Evolutionary conservation across 768 basidiomycete genomes (phyloP).

Genomic region (Calvatia gigantea): DNA sequence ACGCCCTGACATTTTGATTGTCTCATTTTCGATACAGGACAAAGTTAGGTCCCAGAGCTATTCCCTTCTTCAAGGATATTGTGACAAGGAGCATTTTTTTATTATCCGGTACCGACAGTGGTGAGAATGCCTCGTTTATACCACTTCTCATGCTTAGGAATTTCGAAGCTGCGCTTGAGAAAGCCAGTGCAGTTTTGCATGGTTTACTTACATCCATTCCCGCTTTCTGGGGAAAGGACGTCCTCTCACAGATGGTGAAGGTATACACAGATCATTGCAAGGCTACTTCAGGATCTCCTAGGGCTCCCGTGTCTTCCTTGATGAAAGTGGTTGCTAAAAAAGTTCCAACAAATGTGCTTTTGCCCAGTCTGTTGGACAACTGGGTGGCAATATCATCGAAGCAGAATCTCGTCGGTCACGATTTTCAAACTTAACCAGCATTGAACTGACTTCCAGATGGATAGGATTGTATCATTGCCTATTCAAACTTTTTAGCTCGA

Average conservation of each 20-base stretch:
- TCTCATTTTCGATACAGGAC: conserved; percentile 35
- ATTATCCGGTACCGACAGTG: conserved; percentile 37
- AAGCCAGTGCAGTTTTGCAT: conserved; percentile 51
- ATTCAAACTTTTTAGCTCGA: conserved; percentile 68
- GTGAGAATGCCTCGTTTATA: conserved; percentile 21
- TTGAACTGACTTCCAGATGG: neutral
- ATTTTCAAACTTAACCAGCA: neutral
- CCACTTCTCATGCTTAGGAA: conserved; percentile 1
- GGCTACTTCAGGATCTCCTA: conserved; percentile 27
- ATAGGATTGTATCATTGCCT: conserved; percentile 40
- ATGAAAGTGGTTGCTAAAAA: conserved; percentile 69
- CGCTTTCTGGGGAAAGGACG: conserved; percentile 70
- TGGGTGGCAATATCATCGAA: conserved; percentile 41
- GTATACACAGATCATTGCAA: conserved; percentile 49
- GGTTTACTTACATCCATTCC: conserved; percentile 74
- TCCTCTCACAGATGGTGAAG: conserved; percentile 52
- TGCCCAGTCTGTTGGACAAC: conserved; percentile 59
- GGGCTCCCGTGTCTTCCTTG: conserved; percentile 37
- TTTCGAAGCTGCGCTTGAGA: conserved; percentile 26
- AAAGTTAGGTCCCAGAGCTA: conserved; percentile 82
- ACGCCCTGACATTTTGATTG: conserved; percentile 12
- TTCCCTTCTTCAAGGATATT: conserved; percentile 78
- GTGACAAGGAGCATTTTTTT: conserved; percentile 52
- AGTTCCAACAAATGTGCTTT: conserved; percentile 59
- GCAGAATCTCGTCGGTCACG: conserved; percentile 29